A percentile compares a stretch with the other conserved stretches of the same genome.
Evolutionary conservation across 2,329 filamentous ascomycete genomes (phyloP).

Genomic region (Fusarium sp.): DNA sequence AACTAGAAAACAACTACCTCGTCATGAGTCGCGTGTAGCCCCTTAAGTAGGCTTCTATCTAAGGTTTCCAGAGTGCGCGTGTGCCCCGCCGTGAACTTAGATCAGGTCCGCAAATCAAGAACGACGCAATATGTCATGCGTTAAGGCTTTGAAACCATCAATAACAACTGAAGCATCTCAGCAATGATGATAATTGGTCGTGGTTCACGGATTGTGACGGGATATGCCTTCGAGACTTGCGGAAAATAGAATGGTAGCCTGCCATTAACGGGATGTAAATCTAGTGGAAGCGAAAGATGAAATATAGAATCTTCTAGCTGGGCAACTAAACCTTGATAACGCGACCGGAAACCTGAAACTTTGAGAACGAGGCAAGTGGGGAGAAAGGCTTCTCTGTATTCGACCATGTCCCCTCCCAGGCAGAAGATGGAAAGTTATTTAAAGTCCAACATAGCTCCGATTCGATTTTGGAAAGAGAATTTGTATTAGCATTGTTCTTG

Average conservation of each 20-base stretch:
- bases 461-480: accelerated
- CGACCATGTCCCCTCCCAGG: accelerated
- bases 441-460: too few species aligned
- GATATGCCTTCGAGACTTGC: neutral
- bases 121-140: accelerated
- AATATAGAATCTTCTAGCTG: too few species aligned
- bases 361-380: neutral
- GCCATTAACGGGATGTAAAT: neutral
- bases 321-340: accelerated
- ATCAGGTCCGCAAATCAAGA: neutral
- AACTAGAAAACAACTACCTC: neutral
- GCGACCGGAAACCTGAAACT: accelerated
- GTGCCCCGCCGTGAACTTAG: neutral
- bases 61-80: neutral
- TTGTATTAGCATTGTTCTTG: accelerated
- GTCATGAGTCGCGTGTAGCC: neutral
- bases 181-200: too few species aligned
- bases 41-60: neutral
- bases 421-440: accelerated
- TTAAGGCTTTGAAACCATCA: neutral
- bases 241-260: too few species aligned
- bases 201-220: too few species aligned
- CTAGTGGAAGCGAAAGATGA: accelerated
- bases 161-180: too few species aligned
- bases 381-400: neutral